Conservation (phyloP, 305 asterid species). For the Solanum hybrid region DNA sequence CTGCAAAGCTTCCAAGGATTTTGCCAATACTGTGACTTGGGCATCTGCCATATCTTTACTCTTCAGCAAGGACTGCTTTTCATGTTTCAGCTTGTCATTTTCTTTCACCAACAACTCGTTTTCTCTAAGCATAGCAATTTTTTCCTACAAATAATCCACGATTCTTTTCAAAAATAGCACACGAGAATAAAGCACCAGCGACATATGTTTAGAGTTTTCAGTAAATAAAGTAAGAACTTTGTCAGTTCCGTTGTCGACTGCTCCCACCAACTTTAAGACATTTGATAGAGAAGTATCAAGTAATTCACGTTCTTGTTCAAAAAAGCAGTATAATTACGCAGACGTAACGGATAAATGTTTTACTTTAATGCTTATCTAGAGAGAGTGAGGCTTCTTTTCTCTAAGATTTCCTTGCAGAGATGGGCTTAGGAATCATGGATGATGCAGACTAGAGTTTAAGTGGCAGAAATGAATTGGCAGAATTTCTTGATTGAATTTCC, state of each 20-base stretch:
- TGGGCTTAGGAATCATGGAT: neutral
- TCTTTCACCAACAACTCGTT: conserved; percentile 66
- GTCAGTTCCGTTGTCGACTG: neutral
- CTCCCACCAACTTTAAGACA: neutral
- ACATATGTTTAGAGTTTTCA: neutral
- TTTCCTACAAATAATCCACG: conserved; percentile 51
- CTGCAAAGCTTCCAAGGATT: conserved; percentile 78
- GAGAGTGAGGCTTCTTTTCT: neutral
- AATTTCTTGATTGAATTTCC: neutral
- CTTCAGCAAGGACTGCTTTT: conserved; percentile 50
- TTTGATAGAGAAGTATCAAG: neutral
- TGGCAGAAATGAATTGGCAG: neutral
- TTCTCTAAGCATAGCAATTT: conserved; percentile 68
- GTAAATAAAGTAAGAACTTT: neutral
- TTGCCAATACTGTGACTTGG: conserved; percentile 56
- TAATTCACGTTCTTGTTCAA: neutral
- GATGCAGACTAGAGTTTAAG: neutral
- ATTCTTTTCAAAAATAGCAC: neutral
- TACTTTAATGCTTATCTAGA: neutral
- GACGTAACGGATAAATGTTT: neutral
- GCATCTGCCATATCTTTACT: conserved; percentile 65
- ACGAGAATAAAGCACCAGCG: neutral
- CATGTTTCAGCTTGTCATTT: conserved; percentile 57
- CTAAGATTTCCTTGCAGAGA: neutral
- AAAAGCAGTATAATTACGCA: neutral